phyloP scores from a whole-genome alignment of 495 filamentous ascomycete genomes.

The Lineolata rhizophorae region DNA sequence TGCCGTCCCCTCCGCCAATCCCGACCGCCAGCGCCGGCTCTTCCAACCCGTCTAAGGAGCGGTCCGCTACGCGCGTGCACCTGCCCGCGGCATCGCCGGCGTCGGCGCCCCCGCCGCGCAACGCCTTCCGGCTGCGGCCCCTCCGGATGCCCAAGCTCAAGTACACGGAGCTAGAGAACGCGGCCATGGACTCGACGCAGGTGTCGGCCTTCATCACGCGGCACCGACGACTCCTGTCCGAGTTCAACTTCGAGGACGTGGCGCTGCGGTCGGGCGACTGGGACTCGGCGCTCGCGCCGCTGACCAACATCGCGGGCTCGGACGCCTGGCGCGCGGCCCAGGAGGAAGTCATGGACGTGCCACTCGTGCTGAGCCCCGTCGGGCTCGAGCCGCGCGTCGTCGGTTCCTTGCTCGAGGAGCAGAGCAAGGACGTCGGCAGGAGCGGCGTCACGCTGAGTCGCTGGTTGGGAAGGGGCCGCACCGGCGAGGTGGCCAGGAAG shows the following conservation, averaged over 20 bases:
- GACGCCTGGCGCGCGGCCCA: conserved; percentile 27
- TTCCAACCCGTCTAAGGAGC: conserved; percentile 15
- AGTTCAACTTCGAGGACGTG: conserved; percentile 53
- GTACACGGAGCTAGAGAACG: conserved; percentile 43
- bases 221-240: conserved; percentile 39
- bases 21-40: conserved; percentile 8
- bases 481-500: too few species aligned
- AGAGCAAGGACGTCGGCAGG: too few species aligned
- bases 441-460: too few species aligned
- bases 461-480: too few species aligned
- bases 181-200: conserved; percentile 41
- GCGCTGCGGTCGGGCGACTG: conserved; percentile 40
- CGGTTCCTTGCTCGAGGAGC: conserved; percentile 6
- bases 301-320: conserved; percentile 32
- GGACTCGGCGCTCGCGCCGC: conserved; percentile 51
- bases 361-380: conserved; percentile 11
- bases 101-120: conserved; percentile 17
- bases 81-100: too few species aligned
- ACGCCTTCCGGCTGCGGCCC: conserved; percentile 11
- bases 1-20: conserved; percentile 21
- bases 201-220: conserved; percentile 34
- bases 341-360: too few species aligned
- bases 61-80: too few species aligned
- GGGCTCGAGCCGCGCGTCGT: conserved; percentile 8
- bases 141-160: conserved; percentile 33